phyloP scores from a whole-genome alignment of 306 rosid genomes.

The Cicer judaicum region DNA sequence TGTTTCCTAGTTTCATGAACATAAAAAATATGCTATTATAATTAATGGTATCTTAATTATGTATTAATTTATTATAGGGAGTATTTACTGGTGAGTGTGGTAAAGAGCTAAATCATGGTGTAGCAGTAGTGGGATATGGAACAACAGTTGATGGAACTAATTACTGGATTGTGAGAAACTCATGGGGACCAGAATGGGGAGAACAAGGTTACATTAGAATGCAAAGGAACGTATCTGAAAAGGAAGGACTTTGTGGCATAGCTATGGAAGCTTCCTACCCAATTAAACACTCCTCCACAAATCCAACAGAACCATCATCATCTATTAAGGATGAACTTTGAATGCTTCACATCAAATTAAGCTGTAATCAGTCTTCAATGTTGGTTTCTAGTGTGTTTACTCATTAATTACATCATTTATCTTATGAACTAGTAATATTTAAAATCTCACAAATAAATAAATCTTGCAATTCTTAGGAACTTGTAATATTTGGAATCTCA shows the following conservation, averaged over 20 bases:
- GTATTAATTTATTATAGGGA: slow-evolving; percentile 57
- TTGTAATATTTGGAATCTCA: not conserved
- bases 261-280: slow-evolving; percentile 90
- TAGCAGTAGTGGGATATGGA: slow-evolving; percentile 83
- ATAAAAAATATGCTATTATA: slow-evolving; percentile 2
- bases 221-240: slow-evolving; percentile 54
- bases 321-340: slow-evolving; percentile 66
- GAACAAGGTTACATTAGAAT: slow-evolving; percentile 88
- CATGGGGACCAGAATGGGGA: slow-evolving; percentile 94
- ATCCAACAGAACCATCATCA: slow-evolving; percentile 49
- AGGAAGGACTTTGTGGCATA: slow-evolving; percentile 77
- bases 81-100: slow-evolving; percentile 77
- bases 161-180: slow-evolving; percentile 83
- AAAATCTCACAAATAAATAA: slow-evolving; percentile 29
- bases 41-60: slow-evolving; percentile 1
- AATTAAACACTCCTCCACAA: slow-evolving; percentile 59
- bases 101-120: slow-evolving; percentile 81
- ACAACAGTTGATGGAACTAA: slow-evolving; percentile 73
- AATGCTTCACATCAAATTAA: slow-evolving; percentile 27
- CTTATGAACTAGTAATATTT: slow-evolving; percentile 14
- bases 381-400: slow-evolving; percentile 32
- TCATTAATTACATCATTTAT: slow-evolving; percentile 4
- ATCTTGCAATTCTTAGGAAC: slow-evolving; percentile 27
- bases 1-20: not conserved
- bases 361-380: slow-evolving; percentile 9